Evolutionary conservation across 2,329 filamentous ascomycete genomes (phyloP).

Genomic region (Neopestalotiopsis sp.): DNA sequence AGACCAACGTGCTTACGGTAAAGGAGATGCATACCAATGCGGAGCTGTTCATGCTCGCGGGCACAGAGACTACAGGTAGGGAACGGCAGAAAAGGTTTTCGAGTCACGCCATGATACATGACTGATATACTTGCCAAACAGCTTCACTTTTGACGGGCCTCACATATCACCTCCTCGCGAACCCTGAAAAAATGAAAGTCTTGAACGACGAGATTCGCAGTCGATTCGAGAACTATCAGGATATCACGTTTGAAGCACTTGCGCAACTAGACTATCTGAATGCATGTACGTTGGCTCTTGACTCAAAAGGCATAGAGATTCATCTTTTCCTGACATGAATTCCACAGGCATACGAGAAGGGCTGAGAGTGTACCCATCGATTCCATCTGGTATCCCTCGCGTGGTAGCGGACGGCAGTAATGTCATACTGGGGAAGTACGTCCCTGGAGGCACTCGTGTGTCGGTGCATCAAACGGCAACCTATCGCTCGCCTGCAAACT

Average conservation of each 20-base stretch:
- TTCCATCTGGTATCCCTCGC: constrained; percentile 21
- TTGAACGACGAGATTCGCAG: constrained; percentile 8
- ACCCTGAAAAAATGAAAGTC: constrained; percentile 1
- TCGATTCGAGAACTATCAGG: not conserved
- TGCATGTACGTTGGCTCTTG: not conserved
- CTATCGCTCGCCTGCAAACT: constrained; percentile 20
- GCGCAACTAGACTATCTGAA: constrained; percentile 14
- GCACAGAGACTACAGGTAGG: constrained; percentile 14
- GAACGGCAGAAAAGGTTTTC: not conserved
- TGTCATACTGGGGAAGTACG: constrained; percentile 11
- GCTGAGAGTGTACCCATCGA: constrained; percentile 24
- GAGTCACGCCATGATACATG: not conserved
- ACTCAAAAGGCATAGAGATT: too few species aligned
- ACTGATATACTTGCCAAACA: not conserved
- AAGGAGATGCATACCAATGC: constrained; percentile 18
- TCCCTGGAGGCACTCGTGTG: constrained; percentile 22
- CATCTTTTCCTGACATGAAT: constrained; percentile 4
- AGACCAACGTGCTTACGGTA: constrained; percentile 22
- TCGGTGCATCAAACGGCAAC: constrained; percentile 23
- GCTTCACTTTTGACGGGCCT: constrained; percentile 11
- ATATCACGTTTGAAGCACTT: not conserved
- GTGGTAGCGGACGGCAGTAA: constrained; percentile 21
- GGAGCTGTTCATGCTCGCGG: constrained; percentile 17
- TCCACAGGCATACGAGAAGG: constrained; percentile 20
- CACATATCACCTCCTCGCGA: constrained; percentile 8